phyloP scores from a whole-genome alignment of 768 basidiomycete species.

The Boletus eberwhitei region DNA sequence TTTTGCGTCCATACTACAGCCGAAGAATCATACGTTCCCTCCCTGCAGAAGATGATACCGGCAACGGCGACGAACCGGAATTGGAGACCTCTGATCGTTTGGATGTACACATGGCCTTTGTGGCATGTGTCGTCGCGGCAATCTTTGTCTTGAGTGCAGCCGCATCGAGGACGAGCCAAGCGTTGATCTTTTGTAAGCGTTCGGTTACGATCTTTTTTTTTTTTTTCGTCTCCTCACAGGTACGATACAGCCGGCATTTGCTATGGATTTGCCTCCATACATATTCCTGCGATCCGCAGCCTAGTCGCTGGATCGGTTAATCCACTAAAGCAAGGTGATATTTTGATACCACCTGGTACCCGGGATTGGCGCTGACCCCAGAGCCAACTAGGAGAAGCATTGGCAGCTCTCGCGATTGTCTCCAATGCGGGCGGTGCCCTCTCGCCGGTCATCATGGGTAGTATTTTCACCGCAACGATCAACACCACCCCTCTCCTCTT shows the following conservation, averaged over 20 bases:
- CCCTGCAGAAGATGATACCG: not conserved
- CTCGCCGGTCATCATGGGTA: conserved; percentile 31
- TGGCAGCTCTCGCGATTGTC: conserved; percentile 30
- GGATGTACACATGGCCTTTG: conserved; percentile 28
- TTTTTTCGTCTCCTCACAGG: not conserved
- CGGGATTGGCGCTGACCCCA: not conserved
- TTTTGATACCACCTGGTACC: not conserved
- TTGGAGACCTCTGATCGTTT: conserved; percentile 24
- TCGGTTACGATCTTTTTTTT: not conserved
- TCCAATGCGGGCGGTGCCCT: conserved; percentile 15
- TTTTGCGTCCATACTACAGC: conserved; percentile 27
- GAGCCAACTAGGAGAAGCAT: conserved; percentile 20
- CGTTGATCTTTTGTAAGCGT: conserved; percentile 16
- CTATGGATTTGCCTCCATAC: conserved; percentile 17
- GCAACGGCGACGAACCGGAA: not conserved
- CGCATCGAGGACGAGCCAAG: conserved; percentile 3
- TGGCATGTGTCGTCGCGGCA: conserved; percentile 15
- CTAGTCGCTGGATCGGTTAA: conserved; percentile 27
- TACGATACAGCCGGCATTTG: conserved; percentile 12
- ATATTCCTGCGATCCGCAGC: conserved; percentile 22
- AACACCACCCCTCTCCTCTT: conserved; percentile 17
- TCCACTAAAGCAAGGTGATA: conserved; percentile 28
- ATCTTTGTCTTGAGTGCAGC: conserved; percentile 14
- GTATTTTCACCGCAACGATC: conserved; percentile 26
- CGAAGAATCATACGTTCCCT: not conserved